Conservation (phyloP, 805 yeast species). For the Scheffersomyces amazonensis region DNA sequence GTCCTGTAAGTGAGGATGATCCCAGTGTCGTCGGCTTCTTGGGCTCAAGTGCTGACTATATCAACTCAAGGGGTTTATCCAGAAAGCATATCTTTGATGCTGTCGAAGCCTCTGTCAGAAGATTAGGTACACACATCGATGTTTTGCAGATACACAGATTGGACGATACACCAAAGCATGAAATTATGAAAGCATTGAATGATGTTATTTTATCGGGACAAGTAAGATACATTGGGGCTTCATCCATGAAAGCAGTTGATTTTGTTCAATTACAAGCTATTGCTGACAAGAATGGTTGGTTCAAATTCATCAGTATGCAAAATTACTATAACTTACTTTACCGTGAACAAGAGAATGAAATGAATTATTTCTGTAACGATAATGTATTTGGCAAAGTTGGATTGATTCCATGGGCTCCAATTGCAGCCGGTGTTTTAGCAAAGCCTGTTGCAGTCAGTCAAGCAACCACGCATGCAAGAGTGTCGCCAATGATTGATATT, state of each 20-base stretch:
- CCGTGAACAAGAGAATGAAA: constrained; percentile 66
- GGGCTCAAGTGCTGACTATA: constrained; percentile 3
- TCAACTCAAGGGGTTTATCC: constrained; percentile 36
- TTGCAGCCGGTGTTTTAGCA: constrained; percentile 53
- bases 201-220: constrained; percentile 48
- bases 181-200: constrained; percentile 56
- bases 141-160: constrained; percentile 56
- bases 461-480: constrained; percentile 7
- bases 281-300: constrained; percentile 58
- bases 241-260: constrained; percentile 55
- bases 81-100: constrained; percentile 49
- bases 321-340: constrained; percentile 53
- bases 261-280: constrained; percentile 52
- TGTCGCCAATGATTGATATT: no score
- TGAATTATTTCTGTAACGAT: constrained; percentile 48
- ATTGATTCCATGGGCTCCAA: constrained; percentile 60
- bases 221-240: constrained; percentile 60
- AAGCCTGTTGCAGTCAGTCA: constrained; percentile 7
- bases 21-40: constrained; percentile 10
- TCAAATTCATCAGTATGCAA: constrained; percentile 59
- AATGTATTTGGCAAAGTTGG: constrained; percentile 48
- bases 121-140: constrained; percentile 54
- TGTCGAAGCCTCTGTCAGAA: constrained; percentile 34
- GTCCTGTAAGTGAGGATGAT: constrained; percentile 7
- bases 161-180: constrained; percentile 47